Base-by-base conservation (phyloP, 2,329 filamentous ascomycete genomes). In the Diaporthe caulivora region DNA sequence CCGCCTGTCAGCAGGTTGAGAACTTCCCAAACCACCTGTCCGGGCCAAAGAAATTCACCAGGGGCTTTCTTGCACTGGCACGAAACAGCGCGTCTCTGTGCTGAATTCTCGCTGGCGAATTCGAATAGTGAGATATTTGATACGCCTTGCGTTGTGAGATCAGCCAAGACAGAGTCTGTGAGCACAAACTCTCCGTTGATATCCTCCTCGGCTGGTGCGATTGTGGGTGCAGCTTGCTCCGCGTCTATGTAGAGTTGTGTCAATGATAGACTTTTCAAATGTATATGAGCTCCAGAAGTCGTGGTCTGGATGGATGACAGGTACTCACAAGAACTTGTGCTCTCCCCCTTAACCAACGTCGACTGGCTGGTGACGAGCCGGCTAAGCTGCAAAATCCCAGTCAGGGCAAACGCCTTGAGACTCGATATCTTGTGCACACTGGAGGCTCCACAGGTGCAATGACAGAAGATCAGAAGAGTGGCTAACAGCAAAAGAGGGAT, bases 51-150 rank as follows among this genome's bases (percentile, higher is more conserved):
- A 3, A 54, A 18, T 10, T 84, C 82, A 5, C 80, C 81, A 2
- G 82, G 82, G 24, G 80, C 82, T 0, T 78, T 79, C 71, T 83
- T 84, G 77, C 82, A 84, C 18, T 78, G 11, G 2, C 42, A 79
- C 72, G 69, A 77, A 9, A 67, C 57, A 2, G 75, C 57, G 10
- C 77, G 76, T 70, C 78, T 78, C n/a, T 77, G 49, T 49, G 76
- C 40, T 55, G 76, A 15, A n/a, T 76, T 67, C 15, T 76, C 49
- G 29, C 78, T 53, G 17, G 75, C 79, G 57, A 85, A 85, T 21
- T 74, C 71, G 65, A 85, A 84, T 29, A 82, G 74, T 5, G 78
- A 75, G 15, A 83, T 76, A 21, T 81, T 75, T 42, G 78, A 80
- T 57, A 80, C 71, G 17, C 81, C 78, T 13, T 79, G 72, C 4